phyloP scores from a whole-genome alignment of 108 stramenopile genomes.

The Pseudonitzschia multistriata region DNA sequence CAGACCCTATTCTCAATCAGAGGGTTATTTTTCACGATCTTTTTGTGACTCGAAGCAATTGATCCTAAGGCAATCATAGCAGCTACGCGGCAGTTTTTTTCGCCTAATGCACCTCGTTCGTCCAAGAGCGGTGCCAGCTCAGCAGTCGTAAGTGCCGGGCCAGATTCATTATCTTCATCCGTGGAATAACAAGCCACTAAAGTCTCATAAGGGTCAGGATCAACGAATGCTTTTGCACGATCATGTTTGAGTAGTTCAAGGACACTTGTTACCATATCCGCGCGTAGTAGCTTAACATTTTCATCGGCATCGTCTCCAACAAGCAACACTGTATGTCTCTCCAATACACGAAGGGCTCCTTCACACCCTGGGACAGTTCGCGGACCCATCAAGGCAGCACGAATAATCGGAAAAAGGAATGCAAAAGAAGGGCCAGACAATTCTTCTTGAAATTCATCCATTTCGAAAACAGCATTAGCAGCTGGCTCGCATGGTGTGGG shows the following conservation, averaged over 20 bases:
- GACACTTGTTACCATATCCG: constrained; percentile 72
- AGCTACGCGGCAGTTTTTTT: constrained; percentile 63
- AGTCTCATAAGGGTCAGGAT: constrained; percentile 77
- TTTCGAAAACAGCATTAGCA: constrained; percentile 68
- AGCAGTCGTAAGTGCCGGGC: constrained; percentile 49
- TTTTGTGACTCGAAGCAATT: constrained; percentile 54
- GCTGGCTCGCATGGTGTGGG: constrained; percentile 80
- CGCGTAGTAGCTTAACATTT: constrained; percentile 51
- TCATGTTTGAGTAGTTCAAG: constrained; percentile 80
- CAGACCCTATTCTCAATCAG: constrained; percentile 84
- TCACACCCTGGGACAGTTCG: constrained; percentile 82
- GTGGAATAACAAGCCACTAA: constrained; percentile 69
- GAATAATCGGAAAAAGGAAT: constrained; percentile 80
- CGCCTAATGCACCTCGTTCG: constrained; percentile 76
- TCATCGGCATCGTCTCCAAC: constrained; percentile 54
- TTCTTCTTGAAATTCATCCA: constrained; percentile 76
- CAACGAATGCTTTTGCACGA: constrained; percentile 71
- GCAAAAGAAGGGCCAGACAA: constrained; percentile 78
- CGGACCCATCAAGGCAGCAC: constrained; percentile 75
- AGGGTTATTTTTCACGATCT: constrained; percentile 73
- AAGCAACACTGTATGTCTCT: constrained; percentile 66
- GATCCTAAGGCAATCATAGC: constrained; percentile 70
- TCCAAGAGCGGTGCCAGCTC: constrained; percentile 81
- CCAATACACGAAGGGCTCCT: constrained; percentile 67
- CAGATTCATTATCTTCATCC: constrained; percentile 26